Percentiles rank a stretch among this genome's conserved stretches.
phyloP scores from a whole-genome alignment of 257 asterid species.

The Voacanga thouarsii region DNA sequence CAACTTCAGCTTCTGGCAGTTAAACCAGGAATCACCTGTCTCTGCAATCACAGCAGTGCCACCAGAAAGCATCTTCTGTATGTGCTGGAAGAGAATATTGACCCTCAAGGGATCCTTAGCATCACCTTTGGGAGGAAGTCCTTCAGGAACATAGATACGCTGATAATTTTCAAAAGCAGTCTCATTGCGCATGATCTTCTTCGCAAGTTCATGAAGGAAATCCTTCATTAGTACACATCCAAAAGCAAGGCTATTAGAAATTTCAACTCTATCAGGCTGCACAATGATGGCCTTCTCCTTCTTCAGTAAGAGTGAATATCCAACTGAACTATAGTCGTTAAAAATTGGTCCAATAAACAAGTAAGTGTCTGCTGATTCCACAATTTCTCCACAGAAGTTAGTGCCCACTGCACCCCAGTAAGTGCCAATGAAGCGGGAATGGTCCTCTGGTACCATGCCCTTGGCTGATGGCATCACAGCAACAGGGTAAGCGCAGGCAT shows the following conservation, averaged over 20 bases:
- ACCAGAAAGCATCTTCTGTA: constrained; percentile 59
- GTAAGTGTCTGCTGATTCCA: constrained; percentile 79
- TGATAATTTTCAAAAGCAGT: constrained; percentile 62
- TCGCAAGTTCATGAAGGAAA: constrained; percentile 48
- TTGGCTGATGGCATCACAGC: constrained; percentile 84
- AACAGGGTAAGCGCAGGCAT: constrained; percentile 62
- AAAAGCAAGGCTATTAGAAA: constrained; percentile 62
- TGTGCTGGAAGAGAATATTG: constrained; percentile 66
- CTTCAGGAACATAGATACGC: constrained; percentile 73
- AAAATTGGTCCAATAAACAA: constrained; percentile 75
- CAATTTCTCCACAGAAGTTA: constrained; percentile 75
- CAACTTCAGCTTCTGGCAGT: constrained; percentile 82
- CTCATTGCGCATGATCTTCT: constrained; percentile 40
- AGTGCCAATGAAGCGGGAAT: constrained; percentile 73
- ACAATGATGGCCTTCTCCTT: constrained; percentile 67
- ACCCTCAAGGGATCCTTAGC: constrained; percentile 68
- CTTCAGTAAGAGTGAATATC: constrained; percentile 76
- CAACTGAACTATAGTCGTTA: constrained; percentile 81
- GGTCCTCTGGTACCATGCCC: constrained; percentile 73
- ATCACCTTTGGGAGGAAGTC: constrained; percentile 51
- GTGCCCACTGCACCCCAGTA: constrained; percentile 87
- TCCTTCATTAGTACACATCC: constrained; percentile 82
- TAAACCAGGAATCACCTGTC: constrained; percentile 91
- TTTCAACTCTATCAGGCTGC: constrained; percentile 68
- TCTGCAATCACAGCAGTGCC: constrained; percentile 72